Evolutionary conservation across 495 filamentous ascomycete genomes (phyloP).

Genomic region (Penicillium diatomitis): DNA sequence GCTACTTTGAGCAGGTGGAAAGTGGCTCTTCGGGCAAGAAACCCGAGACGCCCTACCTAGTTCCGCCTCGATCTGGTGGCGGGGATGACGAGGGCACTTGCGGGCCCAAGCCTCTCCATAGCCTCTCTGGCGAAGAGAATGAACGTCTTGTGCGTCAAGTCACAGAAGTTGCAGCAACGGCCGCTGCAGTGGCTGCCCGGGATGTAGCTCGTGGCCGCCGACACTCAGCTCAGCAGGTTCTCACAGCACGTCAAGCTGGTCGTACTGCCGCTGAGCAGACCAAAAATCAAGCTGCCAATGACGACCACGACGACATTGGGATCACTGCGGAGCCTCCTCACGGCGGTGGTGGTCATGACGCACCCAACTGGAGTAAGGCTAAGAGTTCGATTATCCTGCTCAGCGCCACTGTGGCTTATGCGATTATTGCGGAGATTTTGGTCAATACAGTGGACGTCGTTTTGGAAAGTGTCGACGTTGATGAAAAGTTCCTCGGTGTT

Average conservation of each 20-base stretch:
- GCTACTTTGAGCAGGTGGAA: slow-evolving; percentile 32
- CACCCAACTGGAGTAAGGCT: slow-evolving; percentile 89
- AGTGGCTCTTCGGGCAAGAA: slow-evolving; percentile 10
- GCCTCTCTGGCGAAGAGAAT: slow-evolving; percentile 68
- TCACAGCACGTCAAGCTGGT: slow-evolving; percentile 17
- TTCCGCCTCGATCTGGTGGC: slow-evolving; percentile 45
- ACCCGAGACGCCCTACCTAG: slow-evolving; percentile 51
- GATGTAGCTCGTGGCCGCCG: slow-evolving; percentile 55
- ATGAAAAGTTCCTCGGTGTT: slow-evolving; percentile 97
- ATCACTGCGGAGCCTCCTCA: slow-evolving; percentile 28
- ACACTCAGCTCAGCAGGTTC: slow-evolving; percentile 26
- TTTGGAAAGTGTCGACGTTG: slow-evolving; percentile 76
- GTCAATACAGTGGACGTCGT: slow-evolving; percentile 96
- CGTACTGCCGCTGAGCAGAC: slow-evolving; percentile 20
- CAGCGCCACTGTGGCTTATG: slow-evolving; percentile 85
- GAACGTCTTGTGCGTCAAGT: slow-evolving; percentile 70
- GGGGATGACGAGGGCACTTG: slow-evolving; percentile 10
- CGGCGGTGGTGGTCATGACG: slow-evolving; percentile 76
- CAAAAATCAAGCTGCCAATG: slow-evolving; percentile 13
- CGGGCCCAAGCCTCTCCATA: slow-evolving; percentile 37
- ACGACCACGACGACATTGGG: slow-evolving; percentile 36
- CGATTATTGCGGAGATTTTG: slow-evolving; percentile 91
- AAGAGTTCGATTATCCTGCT: slow-evolving; percentile 87
- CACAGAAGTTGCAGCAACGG: slow-evolving; percentile 85
- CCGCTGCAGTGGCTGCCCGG: slow-evolving; percentile 77